Conservation (phyloP, 768 basidiomycete genomes). For the Trametes punicea region DNA sequence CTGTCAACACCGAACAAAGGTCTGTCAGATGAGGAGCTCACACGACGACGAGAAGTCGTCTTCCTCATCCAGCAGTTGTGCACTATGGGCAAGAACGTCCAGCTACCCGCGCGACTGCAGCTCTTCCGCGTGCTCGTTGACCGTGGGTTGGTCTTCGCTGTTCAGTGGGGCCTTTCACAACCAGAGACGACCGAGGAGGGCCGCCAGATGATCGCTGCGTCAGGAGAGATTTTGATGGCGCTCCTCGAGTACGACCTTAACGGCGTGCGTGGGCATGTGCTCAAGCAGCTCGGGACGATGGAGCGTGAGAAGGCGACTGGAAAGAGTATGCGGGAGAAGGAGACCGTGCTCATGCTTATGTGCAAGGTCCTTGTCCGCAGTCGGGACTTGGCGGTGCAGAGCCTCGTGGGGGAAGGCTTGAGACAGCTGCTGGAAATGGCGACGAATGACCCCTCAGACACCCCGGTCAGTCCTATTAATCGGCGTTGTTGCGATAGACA, state of each 20-base stretch:
- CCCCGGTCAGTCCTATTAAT: slow-evolving; percentile 19
- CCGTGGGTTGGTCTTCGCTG: slow-evolving; percentile 82
- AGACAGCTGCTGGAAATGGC: slow-evolving; percentile 81
- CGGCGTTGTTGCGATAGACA: too few relatives aligned
- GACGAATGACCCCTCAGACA: slow-evolving; percentile 21
- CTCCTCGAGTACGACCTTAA: slow-evolving; percentile 89
- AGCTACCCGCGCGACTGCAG: slow-evolving; percentile 77
- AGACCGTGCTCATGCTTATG: slow-evolving; percentile 73
- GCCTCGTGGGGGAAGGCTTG: slow-evolving; percentile 85
- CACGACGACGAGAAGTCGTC: slow-evolving; percentile 71
- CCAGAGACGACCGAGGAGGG: slow-evolving; percentile 52
- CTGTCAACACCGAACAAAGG: not conserved
- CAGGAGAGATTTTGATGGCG: slow-evolving; percentile 80
- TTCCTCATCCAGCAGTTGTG: slow-evolving; percentile 89
- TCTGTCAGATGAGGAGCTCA: slow-evolving; percentile 39
- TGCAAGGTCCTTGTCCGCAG: slow-evolving; percentile 77
- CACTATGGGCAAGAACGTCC: slow-evolving; percentile 95
- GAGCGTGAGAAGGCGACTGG: slow-evolving; percentile 60
- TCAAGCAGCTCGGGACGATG: slow-evolving; percentile 75
- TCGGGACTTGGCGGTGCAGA: slow-evolving; percentile 82
- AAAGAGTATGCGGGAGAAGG: slow-evolving; percentile 59
- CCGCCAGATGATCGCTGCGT: slow-evolving; percentile 68
- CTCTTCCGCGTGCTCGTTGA: slow-evolving; percentile 88
- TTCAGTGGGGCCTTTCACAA: slow-evolving; percentile 87
- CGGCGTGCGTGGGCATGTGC: slow-evolving; percentile 79